Percentiles rank a stretch among this genome's conserved stretches.
Evolutionary conservation across 2,329 filamentous ascomycete genomes (phyloP).

Genomic region (Penicillium janthinellum): DNA sequence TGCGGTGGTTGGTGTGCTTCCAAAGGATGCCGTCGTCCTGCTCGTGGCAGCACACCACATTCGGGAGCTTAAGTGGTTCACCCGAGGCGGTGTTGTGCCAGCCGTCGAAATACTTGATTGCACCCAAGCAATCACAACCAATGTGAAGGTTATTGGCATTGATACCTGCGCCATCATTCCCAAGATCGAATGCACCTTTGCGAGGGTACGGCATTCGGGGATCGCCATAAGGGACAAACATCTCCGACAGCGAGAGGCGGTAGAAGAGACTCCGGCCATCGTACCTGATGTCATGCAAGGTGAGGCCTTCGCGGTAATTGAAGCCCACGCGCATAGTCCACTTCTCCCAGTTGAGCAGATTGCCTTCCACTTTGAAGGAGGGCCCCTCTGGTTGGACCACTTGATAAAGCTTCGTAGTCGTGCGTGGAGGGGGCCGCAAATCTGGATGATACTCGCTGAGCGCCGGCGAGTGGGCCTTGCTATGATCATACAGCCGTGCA

Average conservation of each 20-base stretch:
- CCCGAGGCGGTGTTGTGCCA: conserved; percentile 40
- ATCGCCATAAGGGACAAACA: conserved; percentile 51
- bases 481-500: conserved; percentile 44
- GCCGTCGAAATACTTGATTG: conserved; percentile 48
- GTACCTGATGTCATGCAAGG: conserved; percentile 46
- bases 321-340: conserved; percentile 48
- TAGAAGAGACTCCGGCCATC: conserved; percentile 46
- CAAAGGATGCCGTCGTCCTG: conserved; percentile 43
- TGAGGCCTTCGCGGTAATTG: conserved; percentile 50
- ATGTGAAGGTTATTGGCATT: conserved; percentile 46
- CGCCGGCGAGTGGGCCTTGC: conserved; percentile 36
- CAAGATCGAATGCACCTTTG: conserved; percentile 50
- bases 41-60: conserved; percentile 48
- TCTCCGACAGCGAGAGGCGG: conserved; percentile 46
- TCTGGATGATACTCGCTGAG: conserved; percentile 41
- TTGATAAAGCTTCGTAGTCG: conserved; percentile 41
- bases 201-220: conserved; percentile 44
- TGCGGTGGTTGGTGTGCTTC: conserved; percentile 46
- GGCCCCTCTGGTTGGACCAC: conserved; percentile 42
- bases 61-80: conserved; percentile 42
- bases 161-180: conserved; percentile 46
- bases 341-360: conserved; percentile 45
- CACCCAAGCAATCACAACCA: conserved; percentile 49
- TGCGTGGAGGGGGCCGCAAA: conserved; percentile 32
- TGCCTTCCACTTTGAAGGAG: conserved; percentile 36